Base-by-base conservation (phyloP, 805 yeast genomes). In the Hemisphaericaspora nanyangensis region DNA sequence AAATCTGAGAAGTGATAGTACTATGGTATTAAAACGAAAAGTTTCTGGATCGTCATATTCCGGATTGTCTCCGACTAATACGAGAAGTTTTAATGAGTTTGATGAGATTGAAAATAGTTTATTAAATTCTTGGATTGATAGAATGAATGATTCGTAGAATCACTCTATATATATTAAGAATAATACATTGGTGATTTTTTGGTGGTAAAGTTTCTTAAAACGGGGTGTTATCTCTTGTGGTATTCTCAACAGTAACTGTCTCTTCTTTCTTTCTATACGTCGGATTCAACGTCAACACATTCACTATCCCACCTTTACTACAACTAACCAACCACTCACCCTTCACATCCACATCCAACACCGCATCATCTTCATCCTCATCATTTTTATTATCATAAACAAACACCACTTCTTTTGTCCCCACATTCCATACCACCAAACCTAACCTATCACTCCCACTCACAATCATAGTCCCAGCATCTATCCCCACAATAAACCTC, bases 351-450 rank as follows among this genome's bases (percentile, higher is more conserved):
- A 77, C 64, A 29, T 69, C 72, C 40, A 77, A 53, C 5, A 76
- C 66, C 1, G 73, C 64, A 10, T 48, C 45, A n/a, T n/a, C n/a
- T n/a, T n/a, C n/a, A n/a, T n/a, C n/a, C n/a, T n/a, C n/a, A n/a
- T n/a, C n/a, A n/a, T n/a, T n/a, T 4, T 40, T 40, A 8, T 47
- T 38, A 7, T 35, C 31, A 15, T 31, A 30, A 34, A 44, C 30
- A 2, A 57, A 58, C 7, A 54, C 56, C 33, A 47, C 56, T 4
- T 69, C 63, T 49, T 79, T 81, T 4, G 77, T 54, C 44, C 83
- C 88, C 5, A 85, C 64, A 50, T 82, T 80, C 91, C 90, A 85
- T 10, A 84, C 57, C 11, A 77, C 51, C 0, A 82, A 54, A 1
- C 74, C 68, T 1, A 77, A 76, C 10, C 48, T 42, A 33, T 82